Evolutionary conservation across 1,284 basidiomycete species (phyloP).

Genomic region (Sparassis latifolia): DNA sequence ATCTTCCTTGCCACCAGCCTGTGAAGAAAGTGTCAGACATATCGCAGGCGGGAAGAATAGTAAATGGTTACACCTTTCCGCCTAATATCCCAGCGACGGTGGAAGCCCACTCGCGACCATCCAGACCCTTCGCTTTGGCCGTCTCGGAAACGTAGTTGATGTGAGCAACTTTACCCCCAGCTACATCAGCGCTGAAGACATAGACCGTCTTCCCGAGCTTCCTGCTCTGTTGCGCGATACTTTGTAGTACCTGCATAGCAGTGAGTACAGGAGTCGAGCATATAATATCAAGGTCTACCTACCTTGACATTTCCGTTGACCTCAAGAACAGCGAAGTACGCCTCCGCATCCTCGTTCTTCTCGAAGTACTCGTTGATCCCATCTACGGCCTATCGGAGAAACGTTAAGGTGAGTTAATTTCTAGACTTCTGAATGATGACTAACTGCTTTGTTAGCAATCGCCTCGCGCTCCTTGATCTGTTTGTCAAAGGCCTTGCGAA

Average conservation of each 20-base stretch:
- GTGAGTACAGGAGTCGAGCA: neutral
- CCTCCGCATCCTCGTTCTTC: conserved; percentile 63
- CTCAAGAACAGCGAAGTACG: conserved; percentile 67
- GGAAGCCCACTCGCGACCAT: conserved; percentile 82
- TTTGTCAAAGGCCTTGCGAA: conserved; percentile 84
- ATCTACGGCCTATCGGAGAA: conserved; percentile 58
- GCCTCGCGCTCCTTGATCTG: conserved; percentile 79
- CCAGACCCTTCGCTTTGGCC: conserved; percentile 58
- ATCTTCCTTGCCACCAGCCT: conserved; percentile 93
- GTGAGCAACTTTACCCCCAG: conserved; percentile 78
- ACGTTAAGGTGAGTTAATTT: neutral
- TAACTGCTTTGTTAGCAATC: conserved; percentile 74
- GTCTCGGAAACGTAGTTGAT: conserved; percentile 77
- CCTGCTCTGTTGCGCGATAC: conserved; percentile 70
- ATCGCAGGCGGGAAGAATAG: conserved; percentile 1
- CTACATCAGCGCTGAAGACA: conserved; percentile 75
- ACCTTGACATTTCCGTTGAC: conserved; percentile 82
- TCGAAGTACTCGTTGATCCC: conserved; percentile 68
- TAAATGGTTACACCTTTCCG: conserved; percentile 62
- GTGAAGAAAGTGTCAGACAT: conserved; percentile 19
- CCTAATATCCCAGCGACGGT: conserved; percentile 74
- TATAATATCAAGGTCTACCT: neutral
- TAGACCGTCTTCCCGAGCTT: conserved; percentile 83
- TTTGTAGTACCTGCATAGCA: conserved; percentile 57
- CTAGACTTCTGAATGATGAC: conserved; percentile 12